Conservation (phyloP, 2,329 filamentous ascomycete species). For the Diaporthe capsici region DNA sequence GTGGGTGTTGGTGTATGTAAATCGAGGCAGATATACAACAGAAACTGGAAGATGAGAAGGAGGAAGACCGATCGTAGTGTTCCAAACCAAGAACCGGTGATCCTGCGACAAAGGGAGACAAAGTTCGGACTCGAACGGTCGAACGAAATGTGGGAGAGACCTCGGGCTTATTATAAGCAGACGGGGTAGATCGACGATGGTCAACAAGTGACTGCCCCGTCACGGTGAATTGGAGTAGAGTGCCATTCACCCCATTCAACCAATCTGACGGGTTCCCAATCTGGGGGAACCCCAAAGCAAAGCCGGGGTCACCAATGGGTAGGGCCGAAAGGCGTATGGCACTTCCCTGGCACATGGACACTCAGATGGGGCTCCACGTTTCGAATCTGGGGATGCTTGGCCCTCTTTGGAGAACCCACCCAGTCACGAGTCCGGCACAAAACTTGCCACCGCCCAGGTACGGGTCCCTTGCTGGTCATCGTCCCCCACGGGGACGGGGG, state of each 20-base stretch:
- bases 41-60: background rate
- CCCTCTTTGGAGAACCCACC: background rate
- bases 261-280: constrained; percentile 18
- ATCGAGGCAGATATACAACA: background rate
- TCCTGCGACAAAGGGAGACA: background rate
- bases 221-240: background rate
- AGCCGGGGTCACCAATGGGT: constrained; percentile 22
- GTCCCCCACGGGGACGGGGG: constrained; percentile 25
- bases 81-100: background rate
- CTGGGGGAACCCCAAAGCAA: constrained; percentile 25
- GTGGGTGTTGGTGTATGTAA: background rate
- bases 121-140: background rate
- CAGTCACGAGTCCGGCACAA: constrained; percentile 23
- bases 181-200: background rate
- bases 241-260: background rate
- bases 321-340: constrained; percentile 34
- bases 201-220: background rate
- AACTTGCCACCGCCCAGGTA: constrained; percentile 29
- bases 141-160: background rate
- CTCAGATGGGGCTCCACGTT: constrained; percentile 34
- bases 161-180: constrained; percentile 8
- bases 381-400: constrained; percentile 36
- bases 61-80: background rate
- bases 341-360: constrained; percentile 26
- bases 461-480: background rate